Evolutionary conservation across 805 yeast species (phyloP), one percentile per base, ranked within the genome.

Genomic region (Pichia scutulata): DNA sequence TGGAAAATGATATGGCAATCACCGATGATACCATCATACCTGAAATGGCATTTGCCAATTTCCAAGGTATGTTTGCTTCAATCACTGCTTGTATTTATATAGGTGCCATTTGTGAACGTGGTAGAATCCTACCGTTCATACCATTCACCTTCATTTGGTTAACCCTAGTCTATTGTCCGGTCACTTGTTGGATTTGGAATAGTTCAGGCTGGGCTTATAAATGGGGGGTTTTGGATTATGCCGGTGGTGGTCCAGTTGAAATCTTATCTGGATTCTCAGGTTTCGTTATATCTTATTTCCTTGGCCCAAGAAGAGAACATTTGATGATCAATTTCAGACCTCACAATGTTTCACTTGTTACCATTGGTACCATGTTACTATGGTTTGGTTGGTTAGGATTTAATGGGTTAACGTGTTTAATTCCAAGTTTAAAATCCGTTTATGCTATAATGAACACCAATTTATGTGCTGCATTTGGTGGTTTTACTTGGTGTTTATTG

Each of bases 201-300:
- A 63, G 86, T 1, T 83, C 82, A 43, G 98, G 99, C 39, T 92
- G 98, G 98, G 96, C 96, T 37, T 76, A 76, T 57, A 74, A 81
- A 58, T 92, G 96, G 82, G 97, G 96, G 7, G 98, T 84, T 1
- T 73, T 92, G 47, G 99, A 92, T 66, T 92, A 87, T 67, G 99
- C 99, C 23, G 99, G 99, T 28, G 98, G 98, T 50, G 97, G 97
- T 0, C 96, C 97, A 0, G 97, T 92, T 25, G 98, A 92, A 66
- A 88, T 93, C 50, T 76, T 87, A 28, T 83, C 95, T 23, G 98
- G 98, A 53, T 85, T 89, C 23, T 86, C 89, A 36, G 97, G 96
- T 1, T 82, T 92, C 59, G 96, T 87, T 6, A 84, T 84, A 58
- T 81, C 89, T n/a, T 81, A 80, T 50, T 84, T 85, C 55, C 68